A percentile compares a stretch with the other conserved stretches of the same genome.
phyloP scores from a whole-genome alignment of 1,284 basidiomycete genomes.

The Ceratobasidium sp. region DNA sequence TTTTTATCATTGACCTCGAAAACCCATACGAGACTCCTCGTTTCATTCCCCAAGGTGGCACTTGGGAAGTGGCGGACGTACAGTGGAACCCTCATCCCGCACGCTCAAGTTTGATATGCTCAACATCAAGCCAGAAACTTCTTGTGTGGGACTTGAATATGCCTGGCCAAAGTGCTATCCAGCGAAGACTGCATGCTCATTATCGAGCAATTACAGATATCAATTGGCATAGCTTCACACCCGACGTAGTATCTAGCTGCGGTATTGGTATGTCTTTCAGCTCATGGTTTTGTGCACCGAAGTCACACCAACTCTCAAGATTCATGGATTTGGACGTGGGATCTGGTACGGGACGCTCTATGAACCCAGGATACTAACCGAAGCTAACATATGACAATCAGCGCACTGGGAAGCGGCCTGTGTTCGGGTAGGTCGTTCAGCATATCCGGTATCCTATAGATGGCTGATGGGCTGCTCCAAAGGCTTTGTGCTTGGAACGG shows the following conservation, averaged over 20 bases:
- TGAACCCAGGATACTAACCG: background rate
- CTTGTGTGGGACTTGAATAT: conserved; percentile 92
- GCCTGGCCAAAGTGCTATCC: conserved; percentile 74
- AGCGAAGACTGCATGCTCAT: conserved; percentile 82
- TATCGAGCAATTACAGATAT: conserved; percentile 94
- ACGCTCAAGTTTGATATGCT: conserved; percentile 88
- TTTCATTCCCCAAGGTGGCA: conserved; percentile 93
- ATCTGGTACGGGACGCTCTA: conserved; percentile 55
- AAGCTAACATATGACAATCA: background rate
- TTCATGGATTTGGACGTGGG: conserved; percentile 89
- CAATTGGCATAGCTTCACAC: conserved; percentile 90
- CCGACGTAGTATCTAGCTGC: conserved; percentile 75
- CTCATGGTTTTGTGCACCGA: background rate
- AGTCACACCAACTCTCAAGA: conserved; percentile 45
- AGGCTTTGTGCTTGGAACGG: conserved; percentile 73
- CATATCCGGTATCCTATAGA: background rate
- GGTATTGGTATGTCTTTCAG: conserved; percentile 59
- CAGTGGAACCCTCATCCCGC: conserved; percentile 96
- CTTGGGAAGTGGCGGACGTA: conserved; percentile 94
- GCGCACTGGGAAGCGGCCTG: conserved; percentile 20
- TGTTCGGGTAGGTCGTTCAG: conserved; percentile 18
- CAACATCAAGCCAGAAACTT: conserved; percentile 94
- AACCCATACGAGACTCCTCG: conserved; percentile 86
- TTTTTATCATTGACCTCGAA: conserved; percentile 96
- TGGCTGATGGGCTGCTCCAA: background rate